Base-by-base conservation (phyloP, 2,329 filamentous ascomycete genomes). In the Neofusicoccum kwambonambiense region DNA sequence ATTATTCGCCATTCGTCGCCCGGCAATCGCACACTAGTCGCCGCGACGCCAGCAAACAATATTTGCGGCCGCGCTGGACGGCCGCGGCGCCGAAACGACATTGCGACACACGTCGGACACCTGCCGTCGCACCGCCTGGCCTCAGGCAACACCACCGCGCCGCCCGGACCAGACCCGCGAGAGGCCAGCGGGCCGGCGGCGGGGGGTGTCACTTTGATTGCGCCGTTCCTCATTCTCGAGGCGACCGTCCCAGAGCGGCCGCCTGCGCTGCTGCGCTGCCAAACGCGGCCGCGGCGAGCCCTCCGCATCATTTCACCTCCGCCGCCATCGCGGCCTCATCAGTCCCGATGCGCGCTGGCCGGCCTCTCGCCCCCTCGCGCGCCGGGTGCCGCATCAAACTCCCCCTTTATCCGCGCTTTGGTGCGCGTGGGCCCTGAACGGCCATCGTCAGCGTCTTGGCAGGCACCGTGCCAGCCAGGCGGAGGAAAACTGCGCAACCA, bases 371-470 rank as follows among this genome's bases (percentile, higher is more conserved):
- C 35, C 22, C 51, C 15, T 27, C 51, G 11, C 19, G 22, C 22
- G 22, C 22, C 22, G 22, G 22, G 22, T 13, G 11, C 52, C 52
- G 17, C n/a, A 22, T 22, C 22, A 37, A 57, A 11, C 8, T 19
- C 22, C 19, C 54, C 54, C 39, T 31, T 31, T 57, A 44, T 57
- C 54, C 54, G 39, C 41, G 17, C 50, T 54, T 54, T 19, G 5
- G 41, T 13, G 11, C 9, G 22, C 37, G n/a, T 17, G 35, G 41
- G 41, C n/a, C 15, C 52, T 34, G 39, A 13, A n/a, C 52, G 22
- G 47, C n/a, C 17, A 57, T 45, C 41, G 41, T 47, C 56, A 47
- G 56, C 56, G 56, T 45, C 56, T 60, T 60, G 56, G 56, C 56
- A 27, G 56, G 27, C 41, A 6, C 56, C 56, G 56, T 60, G 56